Conservation (phyloP, 768 basidiomycete genomes). For the Bullera alba region DNA sequence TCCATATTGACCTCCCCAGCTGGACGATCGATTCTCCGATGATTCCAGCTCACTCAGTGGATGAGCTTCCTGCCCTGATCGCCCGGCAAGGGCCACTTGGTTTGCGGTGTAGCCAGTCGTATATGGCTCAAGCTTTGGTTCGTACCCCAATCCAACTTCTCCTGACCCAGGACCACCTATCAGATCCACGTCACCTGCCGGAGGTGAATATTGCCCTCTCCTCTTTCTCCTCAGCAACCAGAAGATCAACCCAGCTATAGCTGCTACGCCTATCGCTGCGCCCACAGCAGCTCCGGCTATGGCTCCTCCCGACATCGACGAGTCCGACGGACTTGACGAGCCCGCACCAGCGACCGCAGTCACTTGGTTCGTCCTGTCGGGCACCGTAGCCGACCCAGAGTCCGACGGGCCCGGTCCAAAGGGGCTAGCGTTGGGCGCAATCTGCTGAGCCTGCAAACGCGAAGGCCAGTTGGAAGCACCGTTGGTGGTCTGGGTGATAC, state of each 20-base stretch:
- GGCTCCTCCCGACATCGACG: neutral
- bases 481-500: neutral
- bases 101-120: too few relatives aligned
- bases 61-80: too few relatives aligned
- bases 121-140: too few relatives aligned
- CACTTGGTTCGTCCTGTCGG: neutral
- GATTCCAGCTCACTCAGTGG: too few relatives aligned
- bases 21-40: too few relatives aligned
- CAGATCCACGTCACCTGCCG: too few relatives aligned
- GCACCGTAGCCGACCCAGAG: neutral
- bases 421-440: neutral
- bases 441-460: neutral
- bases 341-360: neutral
- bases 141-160: too few relatives aligned
- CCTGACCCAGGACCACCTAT: too few relatives aligned
- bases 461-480: neutral
- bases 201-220: too few relatives aligned
- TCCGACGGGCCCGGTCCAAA: neutral
- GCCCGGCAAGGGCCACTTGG: too few relatives aligned
- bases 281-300: neutral
- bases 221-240: neutral
- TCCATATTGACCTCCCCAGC: too few relatives aligned
- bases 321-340: neutral
- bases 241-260: neutral
- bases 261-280: neutral